These are phyloP conservation scores for Euryodendron excelsum DNA, from an alignment of 148 eudicot species.

Conservation along the genomic window DNA sequence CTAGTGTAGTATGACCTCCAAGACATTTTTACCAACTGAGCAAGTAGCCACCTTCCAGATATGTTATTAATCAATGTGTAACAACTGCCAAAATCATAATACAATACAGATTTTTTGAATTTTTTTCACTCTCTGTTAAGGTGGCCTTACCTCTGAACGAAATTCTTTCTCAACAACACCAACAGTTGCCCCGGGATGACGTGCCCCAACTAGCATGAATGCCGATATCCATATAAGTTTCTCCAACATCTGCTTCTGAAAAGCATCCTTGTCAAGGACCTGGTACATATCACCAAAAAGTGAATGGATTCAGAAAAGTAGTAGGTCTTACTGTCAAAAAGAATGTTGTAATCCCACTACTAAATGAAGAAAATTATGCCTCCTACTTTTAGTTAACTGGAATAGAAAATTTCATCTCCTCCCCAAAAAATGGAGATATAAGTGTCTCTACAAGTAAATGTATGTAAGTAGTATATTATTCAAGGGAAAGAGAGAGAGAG, in stretches of 20 bases:
- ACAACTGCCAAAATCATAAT: not conserved
- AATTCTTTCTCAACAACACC: slow-evolving; percentile 91
- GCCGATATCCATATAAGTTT: slow-evolving; percentile 98
- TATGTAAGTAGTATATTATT: too few species aligned
- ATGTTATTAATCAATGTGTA: not conserved
- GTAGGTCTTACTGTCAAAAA: not conserved
- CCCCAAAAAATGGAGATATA: not conserved
- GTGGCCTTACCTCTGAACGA: slow-evolving; percentile 64
- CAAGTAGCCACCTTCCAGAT: not conserved
- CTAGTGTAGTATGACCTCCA: not conserved
- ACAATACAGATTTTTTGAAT: not conserved
- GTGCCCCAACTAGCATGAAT: slow-evolving; percentile 98
- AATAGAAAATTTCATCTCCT: not conserved
- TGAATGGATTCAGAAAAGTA: not conserved
- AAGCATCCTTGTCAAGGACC: slow-evolving; percentile 91
- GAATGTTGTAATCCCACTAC: not conserved
- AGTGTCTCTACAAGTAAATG: too few species aligned
- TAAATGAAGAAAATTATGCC: not conserved
- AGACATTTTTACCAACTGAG: not conserved
- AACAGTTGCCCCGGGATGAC: slow-evolving; percentile 96
- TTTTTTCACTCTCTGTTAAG: not conserved
- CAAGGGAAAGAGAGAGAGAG: not conserved
- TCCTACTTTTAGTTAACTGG: not conserved
- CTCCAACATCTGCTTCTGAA: slow-evolving; percentile 93
- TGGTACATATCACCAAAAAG: slow-evolving; percentile 20